A percentile compares a stretch with the other conserved stretches of the same genome.
These are phyloP conservation scores for Ascochyta fabae DNA, from an alignment of 2,329 filamentous ascomycete genomes.

Conservation along the genomic window DNA sequence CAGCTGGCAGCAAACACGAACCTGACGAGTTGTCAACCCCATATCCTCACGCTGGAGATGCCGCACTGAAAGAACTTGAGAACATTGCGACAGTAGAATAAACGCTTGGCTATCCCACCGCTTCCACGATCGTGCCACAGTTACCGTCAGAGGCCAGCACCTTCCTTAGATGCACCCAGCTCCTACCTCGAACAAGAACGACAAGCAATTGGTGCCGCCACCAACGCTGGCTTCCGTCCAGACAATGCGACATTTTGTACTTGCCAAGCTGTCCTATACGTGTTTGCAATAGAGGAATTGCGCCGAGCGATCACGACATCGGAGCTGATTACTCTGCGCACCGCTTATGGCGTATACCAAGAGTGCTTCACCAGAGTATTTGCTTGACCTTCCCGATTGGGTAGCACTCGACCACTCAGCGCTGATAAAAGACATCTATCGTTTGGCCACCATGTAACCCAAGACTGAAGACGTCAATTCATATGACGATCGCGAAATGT, in stretches of 20 bases:
- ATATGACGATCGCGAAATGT: slow-evolving; percentile 36
- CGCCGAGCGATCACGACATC: slow-evolving; percentile 39
- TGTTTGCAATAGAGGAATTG: slow-evolving; percentile 22
- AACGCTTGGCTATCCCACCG: neutral
- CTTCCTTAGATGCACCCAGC: slow-evolving; percentile 1
- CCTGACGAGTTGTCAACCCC: neutral
- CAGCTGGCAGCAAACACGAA: neutral
- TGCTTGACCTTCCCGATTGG: slow-evolving; percentile 39
- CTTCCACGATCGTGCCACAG: neutral
- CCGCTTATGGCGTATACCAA: slow-evolving; percentile 30
- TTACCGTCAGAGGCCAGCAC: neutral
- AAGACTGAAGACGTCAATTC: slow-evolving; percentile 33
- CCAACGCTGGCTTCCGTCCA: slow-evolving; percentile 4
- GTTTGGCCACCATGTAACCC: slow-evolving; percentile 30
- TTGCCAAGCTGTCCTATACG: slow-evolving; percentile 19
- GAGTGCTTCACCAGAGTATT: slow-evolving; percentile 19
- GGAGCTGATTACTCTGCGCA: slow-evolving; percentile 14
- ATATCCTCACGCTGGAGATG: neutral
- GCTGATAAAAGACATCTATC: slow-evolving; percentile 7
- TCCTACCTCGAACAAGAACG: slow-evolving; percentile 2
- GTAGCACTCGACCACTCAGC: slow-evolving; percentile 21
- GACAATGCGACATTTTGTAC: slow-evolving; percentile 1
- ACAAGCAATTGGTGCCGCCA: slow-evolving; percentile 12
- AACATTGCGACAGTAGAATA: neutral
- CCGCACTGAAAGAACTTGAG: neutral